Base-by-base conservation (phyloP, 1,284 basidiomycete genomes). In the Tremellales sp. region DNA sequence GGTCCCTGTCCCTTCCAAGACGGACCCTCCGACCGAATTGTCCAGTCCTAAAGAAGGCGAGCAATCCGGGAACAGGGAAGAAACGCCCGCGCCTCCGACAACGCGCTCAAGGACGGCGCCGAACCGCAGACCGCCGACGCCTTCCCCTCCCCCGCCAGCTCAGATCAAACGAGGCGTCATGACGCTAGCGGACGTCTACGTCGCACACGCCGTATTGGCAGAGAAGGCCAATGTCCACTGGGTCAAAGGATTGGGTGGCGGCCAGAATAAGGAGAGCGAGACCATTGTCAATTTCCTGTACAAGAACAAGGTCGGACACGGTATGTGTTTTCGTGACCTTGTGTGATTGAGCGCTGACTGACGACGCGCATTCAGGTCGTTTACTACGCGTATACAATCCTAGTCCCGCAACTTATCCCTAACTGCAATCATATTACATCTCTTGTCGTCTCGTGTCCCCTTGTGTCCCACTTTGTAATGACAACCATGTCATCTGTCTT, bases 231-330 rank as follows among this genome's bases (percentile, higher is more conserved):
- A 71, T 50, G 57, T 61, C 36, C 69, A 71, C 48, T 71, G 69
- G 69, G 49, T 63, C 21, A 68, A 66, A 50, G 69, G 69, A 4
- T 53, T 71, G 8, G 69, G 69, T 16, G 69, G 69, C 1, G 69
- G 69, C 1, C 67, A 70, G 58, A 70, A 71, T 48, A 68, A 69
- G 47, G 69, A 71, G 43, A 54, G 65, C 19, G 67, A 70, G 47
- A 71, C 69, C 2, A 71, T 71, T 43, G 69, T 71, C 21, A 62
- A 70, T 48, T 71, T 71, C 48, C 53, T 71, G 51, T 71, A 71
- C 50, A 71, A 71, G 60, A 66, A 66, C 60, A 70, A 69, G 47
- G 69, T 67, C 22, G 69, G 69, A n/a, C 65, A 63, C 37, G 63
- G 69, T 71, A 54, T 56, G 68, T 66, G 13, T 14, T 51, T 24